Percentiles rank a stretch among this genome's conserved stretches.
Conservation (phyloP, 129 eudicot genomes). For the Centrapalus pauciflorus region DNA sequence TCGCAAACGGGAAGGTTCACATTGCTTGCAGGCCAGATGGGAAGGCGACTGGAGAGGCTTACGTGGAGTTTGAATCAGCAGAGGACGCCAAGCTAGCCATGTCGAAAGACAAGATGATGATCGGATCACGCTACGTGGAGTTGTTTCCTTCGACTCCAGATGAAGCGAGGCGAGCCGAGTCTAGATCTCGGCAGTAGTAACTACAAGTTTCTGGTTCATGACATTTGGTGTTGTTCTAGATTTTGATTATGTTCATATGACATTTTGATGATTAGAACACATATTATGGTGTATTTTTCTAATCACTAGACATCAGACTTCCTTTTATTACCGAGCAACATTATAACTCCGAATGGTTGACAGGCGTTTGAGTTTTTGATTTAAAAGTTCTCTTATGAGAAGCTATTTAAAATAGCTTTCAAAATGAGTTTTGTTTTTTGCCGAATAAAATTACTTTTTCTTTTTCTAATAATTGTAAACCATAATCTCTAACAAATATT, state of each 20-base stretch:
- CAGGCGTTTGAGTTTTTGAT: no score
- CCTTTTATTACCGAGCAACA: no score
- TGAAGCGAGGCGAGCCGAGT: constrained; percentile 79
- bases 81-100: constrained; percentile 84
- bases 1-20: constrained; percentile 56
- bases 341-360: no score
- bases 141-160: constrained; percentile 86
- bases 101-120: constrained; percentile 73
- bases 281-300: constrained; percentile 19
- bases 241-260: constrained; percentile 9
- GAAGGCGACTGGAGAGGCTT: constrained; percentile 94
- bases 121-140: constrained; percentile 87
- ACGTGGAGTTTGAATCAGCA: constrained; percentile 65
- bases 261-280: constrained; percentile 12
- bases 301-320: no score
- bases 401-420: no score
- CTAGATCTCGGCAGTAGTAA: constrained; percentile 62
- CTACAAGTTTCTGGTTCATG: not conserved
- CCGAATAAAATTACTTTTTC: no score
- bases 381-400: no score
- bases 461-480: no score
- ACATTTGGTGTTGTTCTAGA: not conserved
- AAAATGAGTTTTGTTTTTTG: no score
- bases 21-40: constrained; percentile 90
- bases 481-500: no score